phyloP scores from a whole-genome alignment of 2,329 filamentous ascomycete species.

The Hortaea sp. region DNA sequence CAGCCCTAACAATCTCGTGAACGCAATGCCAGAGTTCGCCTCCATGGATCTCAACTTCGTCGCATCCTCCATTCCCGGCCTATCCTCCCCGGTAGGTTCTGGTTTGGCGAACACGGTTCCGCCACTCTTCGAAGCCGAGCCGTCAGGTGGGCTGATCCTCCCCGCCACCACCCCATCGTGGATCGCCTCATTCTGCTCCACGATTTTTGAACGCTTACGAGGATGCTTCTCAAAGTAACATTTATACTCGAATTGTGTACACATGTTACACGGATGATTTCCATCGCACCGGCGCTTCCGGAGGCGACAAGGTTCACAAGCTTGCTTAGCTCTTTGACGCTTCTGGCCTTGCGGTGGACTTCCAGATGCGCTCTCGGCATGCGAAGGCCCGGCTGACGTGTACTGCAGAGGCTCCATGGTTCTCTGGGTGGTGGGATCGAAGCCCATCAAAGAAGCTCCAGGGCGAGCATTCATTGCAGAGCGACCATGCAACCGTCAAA shows the following conservation, averaged over 20 bases:
- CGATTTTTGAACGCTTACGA: slow-evolving; percentile 25
- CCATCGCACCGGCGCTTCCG: slow-evolving; percentile 50
- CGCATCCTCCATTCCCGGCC: slow-evolving; percentile 17
- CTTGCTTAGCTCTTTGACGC: slow-evolving; percentile 25
- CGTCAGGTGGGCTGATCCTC: slow-evolving; percentile 6
- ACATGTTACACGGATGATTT: slow-evolving; percentile 42
- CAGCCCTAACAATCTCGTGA: slow-evolving; percentile 43
- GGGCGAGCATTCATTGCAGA: background rate
- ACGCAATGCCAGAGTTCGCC: slow-evolving; percentile 49
- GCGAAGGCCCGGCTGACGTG: background rate
- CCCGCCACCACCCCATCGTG: slow-evolving; percentile 6
- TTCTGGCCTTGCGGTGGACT: slow-evolving; percentile 14
- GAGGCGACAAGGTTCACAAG: slow-evolving; percentile 41
- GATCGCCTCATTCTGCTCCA: slow-evolving; percentile 18
- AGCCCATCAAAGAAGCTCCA: background rate
- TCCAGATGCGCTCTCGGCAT: background rate
- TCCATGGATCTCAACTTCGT: slow-evolving; percentile 37
- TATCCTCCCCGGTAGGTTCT: slow-evolving; percentile 8
- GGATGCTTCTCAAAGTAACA: slow-evolving; percentile 38
- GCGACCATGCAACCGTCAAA: background rate
- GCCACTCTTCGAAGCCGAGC: background rate
- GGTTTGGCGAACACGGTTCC: slow-evolving; percentile 1
- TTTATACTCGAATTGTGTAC: slow-evolving; percentile 44
- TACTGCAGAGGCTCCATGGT: background rate
- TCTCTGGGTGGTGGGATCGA: background rate